Conservation (phyloP, 257 asterid genomes). For the Solanum medicagineum region DNA sequence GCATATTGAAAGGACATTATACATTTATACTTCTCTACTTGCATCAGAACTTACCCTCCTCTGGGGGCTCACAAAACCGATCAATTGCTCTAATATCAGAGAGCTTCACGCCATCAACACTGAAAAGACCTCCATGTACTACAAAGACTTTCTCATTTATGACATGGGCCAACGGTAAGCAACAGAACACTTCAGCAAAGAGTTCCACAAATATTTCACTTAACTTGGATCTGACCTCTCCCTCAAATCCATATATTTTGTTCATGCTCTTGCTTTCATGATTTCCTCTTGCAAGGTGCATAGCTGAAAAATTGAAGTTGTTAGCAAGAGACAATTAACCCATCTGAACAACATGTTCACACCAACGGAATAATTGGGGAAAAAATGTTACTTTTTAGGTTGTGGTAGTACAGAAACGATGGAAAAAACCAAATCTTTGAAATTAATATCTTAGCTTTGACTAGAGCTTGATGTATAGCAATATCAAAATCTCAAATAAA, state of each 20-base stretch:
- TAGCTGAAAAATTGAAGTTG: constrained; percentile 44
- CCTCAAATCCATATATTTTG: constrained; percentile 98
- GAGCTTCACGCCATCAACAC: constrained; percentile 94
- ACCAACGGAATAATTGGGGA: background rate
- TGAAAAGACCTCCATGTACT: constrained; percentile 98
- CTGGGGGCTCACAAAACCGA: constrained; percentile 97
- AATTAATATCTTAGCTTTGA: background rate
- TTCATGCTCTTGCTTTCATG: constrained; percentile 99
- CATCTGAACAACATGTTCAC: background rate
- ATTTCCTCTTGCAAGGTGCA: constrained; percentile 88
- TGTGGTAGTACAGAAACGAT: background rate
- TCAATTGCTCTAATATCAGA: constrained; percentile 81
- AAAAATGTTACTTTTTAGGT: background rate
- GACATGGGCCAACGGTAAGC: constrained; percentile 91
- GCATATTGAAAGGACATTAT: background rate
- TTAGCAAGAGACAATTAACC: constrained; percentile 2
- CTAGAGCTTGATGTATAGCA: background rate
- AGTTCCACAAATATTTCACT: constrained; percentile 84
- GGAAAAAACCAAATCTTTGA: background rate
- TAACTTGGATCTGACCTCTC: constrained; percentile 91
- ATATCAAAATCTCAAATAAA: background rate
- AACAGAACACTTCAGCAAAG: constrained; percentile 96
- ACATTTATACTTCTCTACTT: background rate
- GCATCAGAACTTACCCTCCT: constrained; percentile 65
- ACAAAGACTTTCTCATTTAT: constrained; percentile 72